A percentile compares a stretch with the other conserved stretches of the same genome.
Evolutionary conservation across 768 basidiomycete species (phyloP).

Genomic region (Pleurotus tuber-regium): DNA sequence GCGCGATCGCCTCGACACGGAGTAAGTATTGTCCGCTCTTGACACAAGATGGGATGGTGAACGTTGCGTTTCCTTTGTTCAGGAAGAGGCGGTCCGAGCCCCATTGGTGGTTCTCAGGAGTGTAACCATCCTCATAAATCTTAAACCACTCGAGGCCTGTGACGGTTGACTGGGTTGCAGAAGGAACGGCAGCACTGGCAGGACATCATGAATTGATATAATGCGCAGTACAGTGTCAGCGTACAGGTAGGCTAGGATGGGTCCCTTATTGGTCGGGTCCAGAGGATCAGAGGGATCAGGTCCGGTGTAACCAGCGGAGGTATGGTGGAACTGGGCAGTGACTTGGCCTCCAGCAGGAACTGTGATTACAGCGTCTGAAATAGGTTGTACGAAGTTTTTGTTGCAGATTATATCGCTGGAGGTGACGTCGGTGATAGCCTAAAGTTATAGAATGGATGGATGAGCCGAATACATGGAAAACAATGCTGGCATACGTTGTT

Average conservation of each 20-base stretch:
- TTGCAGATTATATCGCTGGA: constrained; percentile 43
- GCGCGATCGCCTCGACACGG: constrained; percentile 40
- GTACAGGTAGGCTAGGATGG: constrained; percentile 36
- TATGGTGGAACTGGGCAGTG: constrained; percentile 41
- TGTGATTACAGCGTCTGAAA: constrained; percentile 30
- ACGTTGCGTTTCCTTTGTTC: constrained; percentile 41
- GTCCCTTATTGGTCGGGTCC: constrained; percentile 40
- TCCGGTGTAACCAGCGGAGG: constrained; percentile 30
- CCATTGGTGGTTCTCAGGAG: constrained; percentile 30
- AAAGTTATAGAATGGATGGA: neutral
- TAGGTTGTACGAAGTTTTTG: constrained; percentile 31
- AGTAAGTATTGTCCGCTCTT: constrained; percentile 38
- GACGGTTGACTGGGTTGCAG: constrained; percentile 35
- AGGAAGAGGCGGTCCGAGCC: constrained; percentile 39
- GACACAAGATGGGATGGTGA: constrained; percentile 40
- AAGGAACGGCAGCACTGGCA: constrained; percentile 35
- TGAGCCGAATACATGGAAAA: neutral
- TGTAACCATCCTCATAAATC: constrained; percentile 34
- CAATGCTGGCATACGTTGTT: constrained; percentile 27
- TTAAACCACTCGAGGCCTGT: constrained; percentile 45
- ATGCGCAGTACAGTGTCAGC: constrained; percentile 7
- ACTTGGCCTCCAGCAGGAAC: constrained; percentile 38
- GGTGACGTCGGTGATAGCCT: constrained; percentile 45
- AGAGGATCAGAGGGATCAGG: constrained; percentile 39
- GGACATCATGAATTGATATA: neutral